phyloP scores from a whole-genome alignment of 768 basidiomycete genomes.

The Pisolithus orientalis region DNA sequence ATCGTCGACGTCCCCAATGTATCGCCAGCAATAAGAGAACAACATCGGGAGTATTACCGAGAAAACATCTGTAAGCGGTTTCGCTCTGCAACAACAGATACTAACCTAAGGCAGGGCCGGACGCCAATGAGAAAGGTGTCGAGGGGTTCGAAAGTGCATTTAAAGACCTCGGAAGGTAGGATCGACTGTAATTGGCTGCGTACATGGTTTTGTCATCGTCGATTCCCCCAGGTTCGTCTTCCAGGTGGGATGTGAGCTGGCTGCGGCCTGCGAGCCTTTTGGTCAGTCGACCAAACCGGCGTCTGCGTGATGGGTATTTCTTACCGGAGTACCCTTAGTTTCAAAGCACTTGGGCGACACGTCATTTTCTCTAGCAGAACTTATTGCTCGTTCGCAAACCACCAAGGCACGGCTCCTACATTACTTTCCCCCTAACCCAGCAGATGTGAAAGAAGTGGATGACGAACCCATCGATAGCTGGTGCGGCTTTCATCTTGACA shows the following conservation, averaged over 20 bases:
- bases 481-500: constrained; percentile 95
- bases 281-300: constrained; percentile 37
- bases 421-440: constrained; percentile 75
- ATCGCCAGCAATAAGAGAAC: constrained; percentile 41
- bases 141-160: constrained; percentile 84
- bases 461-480: constrained; percentile 77
- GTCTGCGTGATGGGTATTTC: not conserved
- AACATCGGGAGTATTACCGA: constrained; percentile 82
- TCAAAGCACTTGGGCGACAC: constrained; percentile 57
- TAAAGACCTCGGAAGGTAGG: constrained; percentile 71
- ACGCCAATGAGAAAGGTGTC: constrained; percentile 46
- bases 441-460: constrained; percentile 31
- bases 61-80: constrained; percentile 71
- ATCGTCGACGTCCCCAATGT: constrained; percentile 62
- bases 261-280: constrained; percentile 86
- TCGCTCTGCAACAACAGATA: not conserved
- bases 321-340: constrained; percentile 34
- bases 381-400: constrained; percentile 75
- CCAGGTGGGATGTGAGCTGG: constrained; percentile 73
- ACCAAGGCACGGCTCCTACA: constrained; percentile 94
- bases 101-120: constrained; percentile 50
- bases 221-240: constrained; percentile 59
- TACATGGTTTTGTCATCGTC: not conserved
- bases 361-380: constrained; percentile 58
- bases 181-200: not conserved